Base-by-base conservation (phyloP, 805 yeast genomes). In the Yamadazyma philogaea region DNA sequence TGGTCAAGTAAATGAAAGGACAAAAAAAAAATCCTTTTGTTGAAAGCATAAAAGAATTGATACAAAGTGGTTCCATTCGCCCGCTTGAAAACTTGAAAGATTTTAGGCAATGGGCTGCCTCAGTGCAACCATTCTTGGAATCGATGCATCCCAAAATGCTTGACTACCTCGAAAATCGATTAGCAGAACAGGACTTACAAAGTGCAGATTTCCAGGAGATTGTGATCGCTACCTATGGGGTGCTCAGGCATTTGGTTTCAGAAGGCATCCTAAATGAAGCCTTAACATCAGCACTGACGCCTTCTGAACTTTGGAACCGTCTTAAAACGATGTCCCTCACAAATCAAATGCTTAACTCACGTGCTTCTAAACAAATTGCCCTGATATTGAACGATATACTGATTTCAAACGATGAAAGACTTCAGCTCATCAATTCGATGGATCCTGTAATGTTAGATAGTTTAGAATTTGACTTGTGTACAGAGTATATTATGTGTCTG, bases 381-480 rank as follows among this genome's bases (percentile, higher is more conserved):
- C 12, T 16, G 5, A 18, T 28, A 27, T 14, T 37, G 12, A 11
- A 27, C 14, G 40, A 37, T 20, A 6, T 15, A 11, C 11, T 19
- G 5, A 19, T 20, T 7, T 27, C 18, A 7, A 20, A 30, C 15
- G 34, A 30, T 7, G 17, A 7, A 6, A 37, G 30, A 14, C 34
- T 37, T 7, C 12, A 18, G 7, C 30, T 30, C n/a, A 15, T 37
- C 6, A 20, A 12, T 5, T 4, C 16, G 10, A 11, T 30, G 12
- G 27, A 27, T 8, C 15, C 18, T 6, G 40, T 28, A 11, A 14
- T 19, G 10, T n/a, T 28, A 16, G 14, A 19, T 14, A 19, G 12
- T 19, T 16, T 37, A 18, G 40, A 30, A 10, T 37, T 28, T 18
- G 40, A 37, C 21, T 8, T 37, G 19, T 37, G 40, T 28, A 27